Percentiles rank a stretch among this genome's conserved stretches.
These are phyloP conservation scores for Ceratocystis cacaofunesta DNA, from an alignment of 2,329 filamentous ascomycete species.

Conservation along the genomic window DNA sequence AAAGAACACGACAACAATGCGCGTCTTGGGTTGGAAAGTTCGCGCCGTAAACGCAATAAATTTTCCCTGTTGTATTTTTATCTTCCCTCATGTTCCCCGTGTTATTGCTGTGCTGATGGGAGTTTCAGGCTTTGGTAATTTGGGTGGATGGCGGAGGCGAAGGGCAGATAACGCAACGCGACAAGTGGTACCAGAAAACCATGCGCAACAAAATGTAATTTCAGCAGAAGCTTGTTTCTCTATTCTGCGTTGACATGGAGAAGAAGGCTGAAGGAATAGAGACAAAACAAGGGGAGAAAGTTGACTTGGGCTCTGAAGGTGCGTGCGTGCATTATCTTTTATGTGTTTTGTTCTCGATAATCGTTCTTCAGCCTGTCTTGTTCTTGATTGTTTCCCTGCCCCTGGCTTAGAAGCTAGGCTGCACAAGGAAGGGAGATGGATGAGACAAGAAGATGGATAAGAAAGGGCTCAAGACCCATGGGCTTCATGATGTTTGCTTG, in stretches of 20 bases:
- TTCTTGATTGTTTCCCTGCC: not conserved
- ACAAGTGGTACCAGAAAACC: not conserved
- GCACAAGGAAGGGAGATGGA: not conserved
- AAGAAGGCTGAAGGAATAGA: slow-evolving; percentile 4
- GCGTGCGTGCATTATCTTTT: not conserved
- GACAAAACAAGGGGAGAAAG: not conserved
- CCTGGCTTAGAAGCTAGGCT: not conserved
- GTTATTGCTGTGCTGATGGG: not conserved
- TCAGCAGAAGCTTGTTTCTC: not conserved
- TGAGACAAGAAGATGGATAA: not conserved
- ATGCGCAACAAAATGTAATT: not conserved
- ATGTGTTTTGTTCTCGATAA: not conserved
- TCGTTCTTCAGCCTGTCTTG: not conserved
- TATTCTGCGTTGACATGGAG: not conserved
- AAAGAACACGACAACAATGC: not conserved
- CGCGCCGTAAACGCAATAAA: not conserved
- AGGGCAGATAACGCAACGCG: not conserved
- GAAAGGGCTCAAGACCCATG: not conserved
- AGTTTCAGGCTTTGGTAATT: not conserved
- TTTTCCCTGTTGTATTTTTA: too few relatives aligned
- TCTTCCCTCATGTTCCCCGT: not conserved
- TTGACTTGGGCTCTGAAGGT: not conserved
- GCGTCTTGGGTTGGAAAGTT: not conserved
- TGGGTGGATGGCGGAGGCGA: not conserved
- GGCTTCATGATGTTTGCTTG: not conserved